These are phyloP conservation scores for Moricandia arvensis DNA, from an alignment of 345 rosid species.

Conservation along the genomic window DNA sequence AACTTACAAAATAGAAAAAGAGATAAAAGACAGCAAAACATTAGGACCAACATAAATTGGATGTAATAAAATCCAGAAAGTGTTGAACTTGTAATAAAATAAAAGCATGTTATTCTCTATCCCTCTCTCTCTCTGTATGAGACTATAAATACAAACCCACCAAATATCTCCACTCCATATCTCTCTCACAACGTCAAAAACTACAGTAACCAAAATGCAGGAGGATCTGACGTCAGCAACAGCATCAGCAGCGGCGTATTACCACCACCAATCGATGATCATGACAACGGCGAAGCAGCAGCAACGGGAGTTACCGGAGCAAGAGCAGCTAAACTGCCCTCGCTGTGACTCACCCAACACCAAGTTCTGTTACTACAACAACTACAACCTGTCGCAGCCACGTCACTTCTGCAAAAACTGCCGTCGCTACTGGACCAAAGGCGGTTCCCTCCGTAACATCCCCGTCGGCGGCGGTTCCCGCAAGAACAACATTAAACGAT, in stretches of 20 bases:
- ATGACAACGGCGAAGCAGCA: constrained; percentile 42
- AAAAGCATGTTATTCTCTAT: too few relatives aligned
- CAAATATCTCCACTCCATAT: too few relatives aligned
- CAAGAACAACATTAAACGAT: constrained; percentile 52
- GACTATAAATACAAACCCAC: too few relatives aligned
- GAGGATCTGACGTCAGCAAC: constrained; percentile 45
- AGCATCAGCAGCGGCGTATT: constrained; percentile 26
- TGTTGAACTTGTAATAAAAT: too few relatives aligned
- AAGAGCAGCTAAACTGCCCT: constrained; percentile 72
- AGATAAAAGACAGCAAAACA: too few relatives aligned
- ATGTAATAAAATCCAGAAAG: too few relatives aligned
- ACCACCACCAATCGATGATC: constrained; percentile 38
- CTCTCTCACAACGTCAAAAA: too few relatives aligned
- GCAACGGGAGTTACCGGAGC: too few relatives aligned
- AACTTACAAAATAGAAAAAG: too few relatives aligned
- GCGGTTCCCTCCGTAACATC: constrained; percentile 87
- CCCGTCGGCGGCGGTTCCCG: constrained; percentile 90
- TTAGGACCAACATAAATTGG: too few relatives aligned
- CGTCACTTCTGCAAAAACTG: constrained; percentile 89
- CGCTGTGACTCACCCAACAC: constrained; percentile 79
- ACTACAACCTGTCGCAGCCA: constrained; percentile 86
- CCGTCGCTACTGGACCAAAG: constrained; percentile 95
- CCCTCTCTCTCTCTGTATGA: too few relatives aligned
- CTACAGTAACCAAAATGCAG: constrained; percentile 42
- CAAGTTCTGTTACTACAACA: constrained; percentile 95